Conservation (phyloP, 257 asterid genomes). For the Asclepias syriaca region DNA sequence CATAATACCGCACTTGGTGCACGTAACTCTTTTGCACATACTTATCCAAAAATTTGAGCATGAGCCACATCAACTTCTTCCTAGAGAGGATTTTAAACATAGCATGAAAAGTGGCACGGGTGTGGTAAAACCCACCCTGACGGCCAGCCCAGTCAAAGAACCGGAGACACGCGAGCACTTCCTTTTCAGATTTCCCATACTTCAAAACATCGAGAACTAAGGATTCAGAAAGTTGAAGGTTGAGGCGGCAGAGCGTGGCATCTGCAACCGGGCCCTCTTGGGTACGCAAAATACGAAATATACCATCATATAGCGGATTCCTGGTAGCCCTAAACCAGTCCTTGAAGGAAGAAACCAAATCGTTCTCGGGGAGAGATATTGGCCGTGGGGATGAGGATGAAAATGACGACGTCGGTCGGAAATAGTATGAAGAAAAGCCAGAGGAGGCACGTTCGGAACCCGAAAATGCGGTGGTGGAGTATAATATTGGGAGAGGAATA, state of each 20-base stretch:
- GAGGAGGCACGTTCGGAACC: slow-evolving; percentile 1
- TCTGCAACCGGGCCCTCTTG: slow-evolving; percentile 44
- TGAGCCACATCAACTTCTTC: slow-evolving; percentile 43
- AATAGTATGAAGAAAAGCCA: background rate
- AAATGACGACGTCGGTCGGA: background rate
- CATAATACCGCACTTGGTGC: slow-evolving; percentile 31
- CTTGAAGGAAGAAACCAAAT: slow-evolving; percentile 31
- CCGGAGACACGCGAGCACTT: slow-evolving; percentile 61
- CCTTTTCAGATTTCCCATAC: slow-evolving; percentile 36
- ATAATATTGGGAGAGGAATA: slow-evolving; percentile 6
- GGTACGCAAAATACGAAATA: slow-evolving; percentile 49
- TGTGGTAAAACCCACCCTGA: slow-evolving; percentile 65
- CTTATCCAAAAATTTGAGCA: slow-evolving; percentile 46
- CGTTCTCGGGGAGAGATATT: background rate
- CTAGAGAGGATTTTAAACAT: slow-evolving; percentile 54
- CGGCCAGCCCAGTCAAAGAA: slow-evolving; percentile 97
- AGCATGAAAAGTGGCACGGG: slow-evolving; percentile 55
- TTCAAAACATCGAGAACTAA: slow-evolving; percentile 53
- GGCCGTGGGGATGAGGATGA: background rate
- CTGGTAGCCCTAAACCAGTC: slow-evolving; percentile 68
- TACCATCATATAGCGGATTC: slow-evolving; percentile 39
- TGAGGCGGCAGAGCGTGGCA: slow-evolving; percentile 40
- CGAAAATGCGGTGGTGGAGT: slow-evolving; percentile 15
- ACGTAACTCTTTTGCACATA: slow-evolving; percentile 28
- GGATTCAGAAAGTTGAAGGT: slow-evolving; percentile 42